Conservation (phyloP, 495 filamentous ascomycete species). For the Clavariopsis aquatica region DNA sequence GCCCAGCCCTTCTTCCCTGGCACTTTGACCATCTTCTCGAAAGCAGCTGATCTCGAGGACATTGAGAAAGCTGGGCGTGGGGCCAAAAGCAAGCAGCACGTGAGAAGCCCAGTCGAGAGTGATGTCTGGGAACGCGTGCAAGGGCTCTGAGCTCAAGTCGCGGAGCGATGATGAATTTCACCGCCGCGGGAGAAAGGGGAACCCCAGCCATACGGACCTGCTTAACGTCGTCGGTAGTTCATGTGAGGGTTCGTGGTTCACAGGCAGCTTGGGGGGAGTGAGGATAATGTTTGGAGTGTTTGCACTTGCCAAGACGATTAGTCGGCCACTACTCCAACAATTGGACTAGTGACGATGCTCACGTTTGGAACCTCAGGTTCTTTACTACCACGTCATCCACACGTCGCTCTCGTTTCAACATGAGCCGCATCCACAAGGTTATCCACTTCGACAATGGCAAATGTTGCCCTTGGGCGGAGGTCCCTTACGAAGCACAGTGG, state of each 20-base stretch:
- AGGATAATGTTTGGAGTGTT: neutral
- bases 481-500: too few relatives aligned
- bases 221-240: neutral
- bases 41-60: neutral
- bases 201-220: constrained; percentile 8
- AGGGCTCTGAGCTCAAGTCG: constrained; percentile 3
- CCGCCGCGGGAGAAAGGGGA: neutral
- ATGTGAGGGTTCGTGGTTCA: neutral
- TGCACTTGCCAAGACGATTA: neutral
- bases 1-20: neutral
- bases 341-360: neutral
- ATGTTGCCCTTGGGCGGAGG: too few relatives aligned
- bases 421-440: too few relatives aligned
- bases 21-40: neutral
- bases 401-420: neutral
- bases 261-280: neutral
- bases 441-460: too few relatives aligned
- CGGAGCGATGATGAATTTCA: neutral
- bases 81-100: constrained; percentile 7
- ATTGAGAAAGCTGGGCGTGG: neutral
- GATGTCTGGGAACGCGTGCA: neutral
- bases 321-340: neutral
- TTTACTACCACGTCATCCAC: neutral
- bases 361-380: neutral
- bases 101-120: constrained; percentile 6